Conservation (phyloP, 305 asterid species). For the Fraxinus nigra region DNA sequence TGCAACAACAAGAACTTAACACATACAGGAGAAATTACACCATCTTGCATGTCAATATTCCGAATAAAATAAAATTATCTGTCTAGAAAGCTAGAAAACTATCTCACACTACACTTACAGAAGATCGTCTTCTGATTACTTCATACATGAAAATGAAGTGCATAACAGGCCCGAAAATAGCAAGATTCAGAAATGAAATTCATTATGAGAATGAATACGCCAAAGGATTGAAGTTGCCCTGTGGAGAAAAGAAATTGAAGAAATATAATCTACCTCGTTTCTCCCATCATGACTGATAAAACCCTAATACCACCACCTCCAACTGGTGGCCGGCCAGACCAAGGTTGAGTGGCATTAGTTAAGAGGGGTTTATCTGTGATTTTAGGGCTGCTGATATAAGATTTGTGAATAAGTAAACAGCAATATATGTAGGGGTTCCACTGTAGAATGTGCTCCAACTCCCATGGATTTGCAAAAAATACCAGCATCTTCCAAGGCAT, state of each 20-base stretch:
- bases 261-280: constrained; percentile 1
- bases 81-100: not conserved
- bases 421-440: not conserved
- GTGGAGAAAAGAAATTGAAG: constrained; percentile 14
- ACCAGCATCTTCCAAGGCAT: constrained; percentile 44
- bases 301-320: constrained; percentile 6
- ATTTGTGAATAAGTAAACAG: not conserved
- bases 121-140: constrained; percentile 3
- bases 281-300: not conserved
- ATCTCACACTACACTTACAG: not conserved
- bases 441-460: constrained; percentile 30
- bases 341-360: not conserved
- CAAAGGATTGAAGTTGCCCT: constrained; percentile 65
- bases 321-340: not conserved
- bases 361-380: not conserved
- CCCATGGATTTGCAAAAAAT: constrained; percentile 23
- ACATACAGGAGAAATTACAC: not conserved
- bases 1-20: not conserved
- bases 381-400: not conserved
- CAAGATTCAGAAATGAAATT: constrained; percentile 2
- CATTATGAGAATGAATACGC: constrained; percentile 27
- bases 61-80: not conserved
- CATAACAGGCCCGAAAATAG: not conserved
- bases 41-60: not conserved
- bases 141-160: not conserved